Base-by-base conservation (phyloP, 306 rosid genomes). In the Sechiopsis laciniata region DNA sequence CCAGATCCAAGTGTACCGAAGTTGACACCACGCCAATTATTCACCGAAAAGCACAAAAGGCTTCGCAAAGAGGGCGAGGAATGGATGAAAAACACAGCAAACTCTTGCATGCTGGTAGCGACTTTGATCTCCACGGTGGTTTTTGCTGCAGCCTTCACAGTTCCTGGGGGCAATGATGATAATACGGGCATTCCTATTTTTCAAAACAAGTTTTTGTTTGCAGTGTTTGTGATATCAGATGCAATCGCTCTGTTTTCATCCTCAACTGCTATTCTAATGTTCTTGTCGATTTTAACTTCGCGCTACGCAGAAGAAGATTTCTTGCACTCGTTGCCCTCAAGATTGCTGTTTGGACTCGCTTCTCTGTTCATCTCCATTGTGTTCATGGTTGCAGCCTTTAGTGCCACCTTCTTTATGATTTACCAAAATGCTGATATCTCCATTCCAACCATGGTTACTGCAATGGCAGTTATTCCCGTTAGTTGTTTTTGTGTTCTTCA, bases 241-340 rank as follows among this genome's bases (percentile, higher is more conserved):
- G 71, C 53, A 8, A 19, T 11, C 11, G 53, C 71, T 42, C 11
- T 65, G 71, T 17, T 65, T 8, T 65, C 71, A 11, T 65, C 71
- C 3, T 65, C 54, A 0, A 65, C 71, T 10, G 11, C 71, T 9
- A 65, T 42, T 17, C 16, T 65, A 42, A 3, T 66, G 51, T 66
- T 66, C 72, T 48, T 48, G 54, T 68, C 73, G 42, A 68, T 68
- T 2, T 16, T 68, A 13, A 68, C 73, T 21, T 68, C 73, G 3
- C 73, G 73, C n/a, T 68, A 48, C 17, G 73, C 73, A 48, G 73
- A 68, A 68, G 73, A 68, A 13, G 73, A 68, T 21, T 68, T 68
- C 42, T 6, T 67, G 13, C 35, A 67, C 72, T 45, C 37, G 14
- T 37, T 67, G n/a, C 72, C 72, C 10, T 45, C 55, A 0, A 67